Percentiles rank a stretch among this genome's conserved stretches.
These are phyloP conservation scores for Penicilliopsis zonata DNA, from an alignment of 495 filamentous ascomycete genomes.

Conservation along the genomic window DNA sequence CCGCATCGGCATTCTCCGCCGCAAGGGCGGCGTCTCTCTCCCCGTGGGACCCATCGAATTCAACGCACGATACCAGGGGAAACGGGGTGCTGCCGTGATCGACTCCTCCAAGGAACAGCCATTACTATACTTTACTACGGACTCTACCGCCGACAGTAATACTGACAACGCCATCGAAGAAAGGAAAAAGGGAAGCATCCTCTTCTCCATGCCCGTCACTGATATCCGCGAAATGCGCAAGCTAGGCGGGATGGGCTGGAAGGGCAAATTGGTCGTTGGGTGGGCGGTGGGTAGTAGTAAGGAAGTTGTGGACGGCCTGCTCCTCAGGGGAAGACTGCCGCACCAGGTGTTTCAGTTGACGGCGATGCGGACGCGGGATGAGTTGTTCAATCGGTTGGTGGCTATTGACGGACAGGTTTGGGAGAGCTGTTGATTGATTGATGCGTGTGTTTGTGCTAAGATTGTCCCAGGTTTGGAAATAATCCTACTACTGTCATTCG, in stretches of 20 bases:
- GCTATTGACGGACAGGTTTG: slow-evolving; percentile 81
- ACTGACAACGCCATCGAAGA: slow-evolving; percentile 29
- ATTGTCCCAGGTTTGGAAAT: not conserved
- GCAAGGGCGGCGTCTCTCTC: slow-evolving; percentile 20
- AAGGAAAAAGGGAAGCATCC: slow-evolving; percentile 22
- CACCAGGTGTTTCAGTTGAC: slow-evolving; percentile 51
- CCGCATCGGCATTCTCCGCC: slow-evolving; percentile 56
- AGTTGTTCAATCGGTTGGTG: slow-evolving; percentile 76
- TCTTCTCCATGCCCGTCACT: slow-evolving; percentile 39
- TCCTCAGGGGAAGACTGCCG: slow-evolving; percentile 43
- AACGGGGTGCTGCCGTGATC: slow-evolving; percentile 61
- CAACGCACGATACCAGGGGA: slow-evolving; percentile 55
- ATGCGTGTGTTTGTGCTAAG: not conserved
- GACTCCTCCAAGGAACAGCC: slow-evolving; percentile 40
- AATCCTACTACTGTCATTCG: not conserved
- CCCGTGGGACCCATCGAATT: slow-evolving; percentile 63
- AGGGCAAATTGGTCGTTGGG: slow-evolving; percentile 73
- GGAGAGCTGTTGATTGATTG: slow-evolving; percentile 56
- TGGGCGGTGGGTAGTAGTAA: slow-evolving; percentile 55
- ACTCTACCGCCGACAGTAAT: slow-evolving; percentile 16
- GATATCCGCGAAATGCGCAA: slow-evolving; percentile 66
- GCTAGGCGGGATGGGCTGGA: slow-evolving; percentile 79
- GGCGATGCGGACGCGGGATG: slow-evolving; percentile 61
- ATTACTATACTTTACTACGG: slow-evolving; percentile 35
- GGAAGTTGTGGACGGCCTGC: slow-evolving; percentile 67